Conservation (phyloP, 2,329 filamentous ascomycete genomes). For the Trichoderma sp. region DNA sequence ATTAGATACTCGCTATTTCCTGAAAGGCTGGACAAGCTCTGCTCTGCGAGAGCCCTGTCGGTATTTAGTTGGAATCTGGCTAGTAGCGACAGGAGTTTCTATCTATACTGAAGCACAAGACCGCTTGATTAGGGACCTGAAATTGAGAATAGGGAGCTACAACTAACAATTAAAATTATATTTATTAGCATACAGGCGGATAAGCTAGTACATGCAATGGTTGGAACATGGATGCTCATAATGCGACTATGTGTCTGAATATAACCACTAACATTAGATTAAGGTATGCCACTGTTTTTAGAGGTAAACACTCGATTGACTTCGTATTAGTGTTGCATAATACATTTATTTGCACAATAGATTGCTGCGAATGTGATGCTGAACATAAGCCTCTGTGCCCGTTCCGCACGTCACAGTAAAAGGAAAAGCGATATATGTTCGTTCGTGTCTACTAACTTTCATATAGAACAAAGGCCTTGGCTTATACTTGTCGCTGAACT, state of each 20-base stretch:
- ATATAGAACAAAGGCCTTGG: not conserved
- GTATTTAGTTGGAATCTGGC: not conserved
- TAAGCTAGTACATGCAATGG: no score
- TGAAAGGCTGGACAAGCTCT: slow-evolving; percentile 3
- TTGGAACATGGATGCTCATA: no score
- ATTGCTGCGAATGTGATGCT: no score
- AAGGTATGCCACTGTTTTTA: no score
- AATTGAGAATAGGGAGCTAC: not conserved
- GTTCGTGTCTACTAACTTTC: not conserved
- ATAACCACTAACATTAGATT: no score
- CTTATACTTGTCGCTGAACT: not conserved
- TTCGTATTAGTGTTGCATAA: no score
- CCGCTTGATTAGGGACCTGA: not conserved
- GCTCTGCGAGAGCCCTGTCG: not conserved
- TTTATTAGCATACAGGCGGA: not conserved
- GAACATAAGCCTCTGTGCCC: not conserved
- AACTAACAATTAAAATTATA: not conserved
- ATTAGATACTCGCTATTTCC: not conserved
- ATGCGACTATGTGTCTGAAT: no score
- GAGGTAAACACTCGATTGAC: no score
- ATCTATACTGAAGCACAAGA: not conserved
- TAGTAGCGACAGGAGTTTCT: not conserved
- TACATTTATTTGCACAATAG: no score
- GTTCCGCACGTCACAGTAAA: not conserved
- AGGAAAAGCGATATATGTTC: not conserved